Percentiles rank a stretch among this genome's conserved stretches.
phyloP scores from a whole-genome alignment of 2,329 filamentous ascomycete genomes.

The Aspergillus pseudoglaucus region DNA sequence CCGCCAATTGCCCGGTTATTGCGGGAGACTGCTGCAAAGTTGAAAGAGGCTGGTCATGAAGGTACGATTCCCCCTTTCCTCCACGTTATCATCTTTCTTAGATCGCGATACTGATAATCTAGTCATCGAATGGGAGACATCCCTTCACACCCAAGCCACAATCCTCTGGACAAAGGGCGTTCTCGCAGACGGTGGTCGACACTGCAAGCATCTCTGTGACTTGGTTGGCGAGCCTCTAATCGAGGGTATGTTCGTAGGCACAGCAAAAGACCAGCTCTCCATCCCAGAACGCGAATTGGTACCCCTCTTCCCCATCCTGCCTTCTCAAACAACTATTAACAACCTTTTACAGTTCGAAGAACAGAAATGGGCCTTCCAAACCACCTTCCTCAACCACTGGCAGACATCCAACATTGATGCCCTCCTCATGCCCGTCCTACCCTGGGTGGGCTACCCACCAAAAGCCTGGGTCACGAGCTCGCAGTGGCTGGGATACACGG shows the following conservation, averaged over 20 bases:
- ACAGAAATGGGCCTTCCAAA: constrained; percentile 15
- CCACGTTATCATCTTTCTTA: background rate
- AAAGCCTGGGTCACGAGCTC: constrained; percentile 25
- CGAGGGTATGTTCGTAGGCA: constrained; percentile 28
- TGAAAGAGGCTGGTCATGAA: constrained; percentile 49
- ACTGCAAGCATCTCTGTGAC: constrained; percentile 18
- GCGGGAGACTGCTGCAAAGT: constrained; percentile 44
- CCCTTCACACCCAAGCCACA: constrained; percentile 16
- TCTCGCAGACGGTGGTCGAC: constrained; percentile 24
- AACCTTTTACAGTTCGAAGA: constrained; percentile 14
- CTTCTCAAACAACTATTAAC: background rate
- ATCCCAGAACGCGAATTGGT: constrained; percentile 17
- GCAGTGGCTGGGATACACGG: constrained; percentile 30
- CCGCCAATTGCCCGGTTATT: constrained; percentile 54
- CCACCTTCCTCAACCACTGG: constrained; percentile 20
- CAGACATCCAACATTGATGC: constrained; percentile 21
- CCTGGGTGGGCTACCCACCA: constrained; percentile 23
- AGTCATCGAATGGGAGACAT: constrained; percentile 28
- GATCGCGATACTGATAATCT: background rate
- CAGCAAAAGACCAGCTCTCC: constrained; percentile 16
- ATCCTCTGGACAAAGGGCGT: constrained; percentile 25
- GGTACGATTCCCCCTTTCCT: constrained; percentile 15
- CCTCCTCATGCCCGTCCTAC: constrained; percentile 22
- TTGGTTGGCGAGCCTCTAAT: constrained; percentile 24
- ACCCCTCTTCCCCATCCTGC: background rate